Base-by-base conservation (phyloP, 2,329 filamentous ascomycete genomes). In the Septoria petroselini region DNA sequence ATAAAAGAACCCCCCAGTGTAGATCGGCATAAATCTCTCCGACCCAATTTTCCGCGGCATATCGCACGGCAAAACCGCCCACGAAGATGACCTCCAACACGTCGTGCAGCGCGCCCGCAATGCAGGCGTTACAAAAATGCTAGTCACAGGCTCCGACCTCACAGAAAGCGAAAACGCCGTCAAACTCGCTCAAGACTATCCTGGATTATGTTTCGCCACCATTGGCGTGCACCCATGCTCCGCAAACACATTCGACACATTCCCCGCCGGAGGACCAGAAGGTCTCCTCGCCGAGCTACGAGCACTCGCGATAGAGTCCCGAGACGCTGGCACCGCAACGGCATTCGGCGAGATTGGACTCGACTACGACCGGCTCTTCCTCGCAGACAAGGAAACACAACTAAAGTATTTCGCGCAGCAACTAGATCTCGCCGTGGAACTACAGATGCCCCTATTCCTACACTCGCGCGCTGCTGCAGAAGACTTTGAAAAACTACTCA, bases 261-360 rank as follows among this genome's bases (percentile, higher is more conserved):
- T 82, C 77, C n/a, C n/a, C n/a, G n/a, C n/a, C n/a, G n/a, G n/a
- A 53, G 81, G 82, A 71, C 79, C 12, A 69, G 80, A 66, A 68
- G 67, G 68, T 41, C 70, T 77, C 15, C 69, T 90, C 17, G 55
- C 70, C 0, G 76, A 80, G 23, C 77, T 97, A n/a, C 76, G 77
- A 37, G 65, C 72, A 5, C 73, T 96, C 2, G 81, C 91, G 3
- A 64, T 78, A 2, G 71, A 81, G 29, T 79, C 82, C 1, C 81
- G 81, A 59, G 67, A 70, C 41, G 67, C 68, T 8, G 78, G 80
- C 0, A 77, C 87, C 33, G 84, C 88, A 1, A 79, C 81, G 5
- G 91, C 93, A 5, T 90, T 96, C 67, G 93, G 93, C 41, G 93
- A 98, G 70, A 89, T 98, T 55, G 93, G 93, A 1, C 84, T 98